Percentiles rank a stretch among this genome's conserved stretches.
phyloP scores from a whole-genome alignment of 495 filamentous ascomycete genomes.

The Lasiosphaeris hirsuta region DNA sequence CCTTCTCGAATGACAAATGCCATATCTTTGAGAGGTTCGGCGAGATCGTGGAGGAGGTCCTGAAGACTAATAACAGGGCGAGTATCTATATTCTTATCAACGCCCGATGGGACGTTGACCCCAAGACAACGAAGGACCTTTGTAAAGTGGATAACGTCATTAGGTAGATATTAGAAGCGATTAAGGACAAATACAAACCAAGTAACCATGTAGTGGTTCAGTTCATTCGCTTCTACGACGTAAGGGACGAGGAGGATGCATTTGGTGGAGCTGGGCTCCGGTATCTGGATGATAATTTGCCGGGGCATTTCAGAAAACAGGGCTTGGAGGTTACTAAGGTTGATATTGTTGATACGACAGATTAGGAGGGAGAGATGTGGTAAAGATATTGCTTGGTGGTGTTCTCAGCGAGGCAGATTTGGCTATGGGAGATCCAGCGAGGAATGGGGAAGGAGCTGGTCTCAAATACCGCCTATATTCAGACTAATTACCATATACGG shows the following conservation, averaged over 20 bases:
- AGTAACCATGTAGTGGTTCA: constrained; percentile 3
- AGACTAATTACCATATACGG: too few relatives aligned
- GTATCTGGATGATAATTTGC: neutral
- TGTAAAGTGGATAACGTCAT: neutral
- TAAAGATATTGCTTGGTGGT: constrained; percentile 1
- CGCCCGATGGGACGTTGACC: neutral
- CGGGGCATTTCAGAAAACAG: neutral
- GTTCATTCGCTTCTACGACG: constrained; percentile 6
- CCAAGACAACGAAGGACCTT: neutral
- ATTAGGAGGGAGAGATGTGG: constrained; percentile 5
- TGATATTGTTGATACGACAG: constrained; percentile 7
- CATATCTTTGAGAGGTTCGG: neutral
- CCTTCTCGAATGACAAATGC: neutral
- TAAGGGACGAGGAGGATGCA: neutral
- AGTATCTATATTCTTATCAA: constrained; percentile 9
- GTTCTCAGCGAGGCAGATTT: neutral
- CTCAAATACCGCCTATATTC: too few relatives aligned
- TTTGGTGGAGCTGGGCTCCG: neutral
- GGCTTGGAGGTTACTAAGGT: neutral
- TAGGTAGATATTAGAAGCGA: neutral
- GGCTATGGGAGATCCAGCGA: too few relatives aligned
- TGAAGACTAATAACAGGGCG: neutral
- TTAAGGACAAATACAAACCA: neutral
- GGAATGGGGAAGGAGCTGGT: too few relatives aligned
- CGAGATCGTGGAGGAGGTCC: neutral